Evolutionary conservation across 2,329 filamentous ascomycete genomes (phyloP).

Genomic region (Xylariaceae sp.): DNA sequence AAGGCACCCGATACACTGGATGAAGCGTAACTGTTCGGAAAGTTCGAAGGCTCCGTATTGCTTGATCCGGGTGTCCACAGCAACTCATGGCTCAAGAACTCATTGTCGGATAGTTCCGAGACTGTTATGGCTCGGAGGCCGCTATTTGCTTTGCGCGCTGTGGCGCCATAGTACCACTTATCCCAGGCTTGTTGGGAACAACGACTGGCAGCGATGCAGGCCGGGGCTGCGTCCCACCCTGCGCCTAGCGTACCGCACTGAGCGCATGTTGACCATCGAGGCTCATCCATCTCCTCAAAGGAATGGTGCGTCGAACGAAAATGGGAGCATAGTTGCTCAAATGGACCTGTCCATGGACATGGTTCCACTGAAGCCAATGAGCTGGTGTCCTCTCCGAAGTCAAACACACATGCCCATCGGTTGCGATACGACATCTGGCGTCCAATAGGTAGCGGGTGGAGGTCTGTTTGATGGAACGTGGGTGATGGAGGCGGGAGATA

Average conservation of each 20-base stretch:
- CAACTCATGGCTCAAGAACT: conserved; percentile 16
- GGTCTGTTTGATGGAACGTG: neutral
- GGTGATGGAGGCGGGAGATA: conserved; percentile 16
- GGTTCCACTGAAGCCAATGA: conserved; percentile 15
- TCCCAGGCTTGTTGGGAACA: conserved; percentile 18
- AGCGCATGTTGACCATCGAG: conserved; percentile 22
- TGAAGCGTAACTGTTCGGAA: conserved; percentile 5
- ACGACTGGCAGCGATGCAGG: conserved; percentile 9
- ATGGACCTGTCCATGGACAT: conserved; percentile 27
- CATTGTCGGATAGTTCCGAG: conserved; percentile 25
- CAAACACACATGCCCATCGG: conserved; percentile 28
- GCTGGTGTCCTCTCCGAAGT: conserved; percentile 10
- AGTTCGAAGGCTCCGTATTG: conserved; percentile 11
- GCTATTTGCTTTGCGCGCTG: conserved; percentile 12
- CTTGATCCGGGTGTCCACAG: conserved; percentile 12
- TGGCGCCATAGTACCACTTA: conserved; percentile 24
- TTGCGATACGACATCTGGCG: conserved; percentile 15
- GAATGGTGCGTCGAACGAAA: conserved; percentile 21
- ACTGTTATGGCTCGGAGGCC: conserved; percentile 16
- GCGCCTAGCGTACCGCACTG: conserved; percentile 13
- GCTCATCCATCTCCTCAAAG: conserved; percentile 15
- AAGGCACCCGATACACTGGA: conserved; percentile 6
- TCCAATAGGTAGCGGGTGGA: conserved; percentile 16
- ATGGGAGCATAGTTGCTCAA: conserved; percentile 20
- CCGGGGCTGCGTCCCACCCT: conserved; percentile 9